Evolutionary conservation across 768 basidiomycete species (phyloP).

Genomic region (Coprinopsis marcescibilis): DNA sequence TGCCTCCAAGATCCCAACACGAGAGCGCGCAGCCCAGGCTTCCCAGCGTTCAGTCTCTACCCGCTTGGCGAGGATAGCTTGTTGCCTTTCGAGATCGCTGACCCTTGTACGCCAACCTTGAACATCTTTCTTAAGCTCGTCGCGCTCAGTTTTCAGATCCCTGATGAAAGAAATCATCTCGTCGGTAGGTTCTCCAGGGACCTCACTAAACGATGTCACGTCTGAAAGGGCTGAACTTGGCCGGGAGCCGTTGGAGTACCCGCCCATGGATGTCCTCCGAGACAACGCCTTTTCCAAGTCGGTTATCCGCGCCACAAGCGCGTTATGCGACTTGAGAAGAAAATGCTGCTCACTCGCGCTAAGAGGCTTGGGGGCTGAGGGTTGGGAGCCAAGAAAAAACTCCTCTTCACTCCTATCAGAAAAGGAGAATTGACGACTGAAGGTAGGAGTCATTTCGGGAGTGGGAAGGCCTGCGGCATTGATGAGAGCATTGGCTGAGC

Average conservation of each 20-base stretch:
- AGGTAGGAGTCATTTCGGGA: slow-evolving; percentile 69
- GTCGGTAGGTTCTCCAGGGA: slow-evolving; percentile 48
- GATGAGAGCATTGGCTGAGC: slow-evolving; percentile 34
- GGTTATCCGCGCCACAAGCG: slow-evolving; percentile 75
- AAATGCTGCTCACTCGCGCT: slow-evolving; percentile 78
- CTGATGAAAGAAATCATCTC: slow-evolving; percentile 73
- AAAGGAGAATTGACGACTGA: slow-evolving; percentile 27
- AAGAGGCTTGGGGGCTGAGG: slow-evolving; percentile 44
- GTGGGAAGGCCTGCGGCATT: slow-evolving; percentile 52
- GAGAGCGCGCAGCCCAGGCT: slow-evolving; percentile 79
- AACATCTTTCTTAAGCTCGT: slow-evolving; percentile 83
- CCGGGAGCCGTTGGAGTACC: slow-evolving; percentile 35
- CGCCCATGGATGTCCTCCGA: slow-evolving; percentile 29
- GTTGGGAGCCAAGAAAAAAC: slow-evolving; percentile 30
- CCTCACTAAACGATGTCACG: slow-evolving; percentile 25
- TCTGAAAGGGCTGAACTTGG: slow-evolving; percentile 48
- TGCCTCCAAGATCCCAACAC: slow-evolving; percentile 55
- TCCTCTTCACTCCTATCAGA: slow-evolving; percentile 35
- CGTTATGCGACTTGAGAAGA: slow-evolving; percentile 78
- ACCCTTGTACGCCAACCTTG: slow-evolving; percentile 83
- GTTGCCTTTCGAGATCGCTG: slow-evolving; percentile 66
- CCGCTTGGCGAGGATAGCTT: slow-evolving; percentile 56
- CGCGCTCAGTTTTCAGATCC: slow-evolving; percentile 82
- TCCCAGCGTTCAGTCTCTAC: slow-evolving; percentile 78
- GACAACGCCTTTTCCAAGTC: slow-evolving; percentile 71